phyloP scores from a whole-genome alignment of 768 basidiomycete species.

The Hypsizygus marmoreus region DNA sequence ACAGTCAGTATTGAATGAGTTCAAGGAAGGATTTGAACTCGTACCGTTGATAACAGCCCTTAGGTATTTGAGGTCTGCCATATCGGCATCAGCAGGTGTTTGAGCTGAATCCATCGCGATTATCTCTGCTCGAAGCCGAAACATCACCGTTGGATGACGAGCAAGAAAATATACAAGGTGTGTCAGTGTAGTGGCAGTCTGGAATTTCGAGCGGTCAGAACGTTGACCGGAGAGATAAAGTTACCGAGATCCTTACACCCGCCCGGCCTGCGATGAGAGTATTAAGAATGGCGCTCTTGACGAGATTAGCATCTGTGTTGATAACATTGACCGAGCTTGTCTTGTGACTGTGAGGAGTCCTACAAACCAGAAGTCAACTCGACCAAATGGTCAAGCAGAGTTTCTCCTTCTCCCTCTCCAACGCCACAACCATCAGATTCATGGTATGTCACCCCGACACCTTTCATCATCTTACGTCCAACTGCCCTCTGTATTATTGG shows the following conservation, averaged over 20 bases:
- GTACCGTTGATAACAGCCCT: slow-evolving; percentile 46
- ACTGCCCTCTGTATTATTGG: slow-evolving; percentile 48
- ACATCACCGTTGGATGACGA: slow-evolving; percentile 42
- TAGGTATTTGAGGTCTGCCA: slow-evolving; percentile 44
- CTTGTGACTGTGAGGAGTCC: not conserved
- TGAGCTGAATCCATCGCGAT: slow-evolving; percentile 35
- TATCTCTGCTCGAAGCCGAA: slow-evolving; percentile 44
- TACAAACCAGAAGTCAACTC: slow-evolving; percentile 8
- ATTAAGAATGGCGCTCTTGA: slow-evolving; percentile 45
- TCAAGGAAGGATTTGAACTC: slow-evolving; percentile 15
- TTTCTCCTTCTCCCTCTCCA: slow-evolving; percentile 25
- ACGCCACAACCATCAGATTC: not conserved
- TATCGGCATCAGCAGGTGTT: slow-evolving; percentile 41
- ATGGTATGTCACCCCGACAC: slow-evolving; percentile 8
- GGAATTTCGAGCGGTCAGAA: not conserved
- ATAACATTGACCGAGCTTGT: not conserved
- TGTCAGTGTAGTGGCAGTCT: slow-evolving; percentile 48
- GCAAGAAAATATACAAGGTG: slow-evolving; percentile 48
- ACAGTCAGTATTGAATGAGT: slow-evolving; percentile 22
- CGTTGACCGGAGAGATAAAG: not conserved
- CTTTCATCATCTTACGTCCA: slow-evolving; percentile 15
- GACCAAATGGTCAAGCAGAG: slow-evolving; percentile 10
- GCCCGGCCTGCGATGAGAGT: slow-evolving; percentile 48
- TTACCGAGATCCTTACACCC: slow-evolving; percentile 28
- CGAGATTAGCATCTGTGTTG: slow-evolving; percentile 24